phyloP scores from a whole-genome alignment of 345 rosid species.

The Alliaria petiolata region DNA sequence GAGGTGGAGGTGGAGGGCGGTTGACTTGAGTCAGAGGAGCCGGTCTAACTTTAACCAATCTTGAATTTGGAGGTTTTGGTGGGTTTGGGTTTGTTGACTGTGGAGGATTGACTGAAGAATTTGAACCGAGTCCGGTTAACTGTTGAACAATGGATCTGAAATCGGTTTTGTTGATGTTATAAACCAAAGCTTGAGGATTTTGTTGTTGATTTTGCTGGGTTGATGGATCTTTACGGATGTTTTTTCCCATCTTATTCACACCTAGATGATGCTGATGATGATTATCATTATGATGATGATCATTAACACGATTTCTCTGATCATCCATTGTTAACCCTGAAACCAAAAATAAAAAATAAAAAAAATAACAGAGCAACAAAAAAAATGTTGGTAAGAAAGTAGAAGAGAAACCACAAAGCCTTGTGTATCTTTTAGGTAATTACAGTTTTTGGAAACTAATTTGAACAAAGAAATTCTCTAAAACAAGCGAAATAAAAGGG shows the following conservation, averaged over 20 bases:
- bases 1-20: conserved; percentile 51
- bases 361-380: not conserved
- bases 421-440: not conserved
- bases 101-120: conserved; percentile 33
- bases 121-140: conserved; percentile 76
- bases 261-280: conserved; percentile 46
- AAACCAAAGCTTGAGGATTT: conserved; percentile 87
- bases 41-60: conserved; percentile 86
- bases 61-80: conserved; percentile 70
- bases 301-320: conserved; percentile 58
- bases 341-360: not conserved
- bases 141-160: conserved; percentile 87
- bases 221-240: conserved; percentile 71
- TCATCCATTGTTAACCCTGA: conserved; percentile 53
- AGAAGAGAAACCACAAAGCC: not conserved
- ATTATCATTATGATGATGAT: conserved; percentile 14
- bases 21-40: conserved; percentile 73
- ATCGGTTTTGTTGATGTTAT: conserved; percentile 92
- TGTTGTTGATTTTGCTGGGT: conserved; percentile 67
- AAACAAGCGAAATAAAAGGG: not conserved
- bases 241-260: conserved; percentile 79
- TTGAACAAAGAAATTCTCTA: not conserved
- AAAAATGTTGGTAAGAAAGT: not conserved
- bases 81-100: conserved; percentile 63
- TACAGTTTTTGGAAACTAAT: not conserved